phyloP scores from a whole-genome alignment of 441 rosid genomes.

The Aquilaria agallochum region DNA sequence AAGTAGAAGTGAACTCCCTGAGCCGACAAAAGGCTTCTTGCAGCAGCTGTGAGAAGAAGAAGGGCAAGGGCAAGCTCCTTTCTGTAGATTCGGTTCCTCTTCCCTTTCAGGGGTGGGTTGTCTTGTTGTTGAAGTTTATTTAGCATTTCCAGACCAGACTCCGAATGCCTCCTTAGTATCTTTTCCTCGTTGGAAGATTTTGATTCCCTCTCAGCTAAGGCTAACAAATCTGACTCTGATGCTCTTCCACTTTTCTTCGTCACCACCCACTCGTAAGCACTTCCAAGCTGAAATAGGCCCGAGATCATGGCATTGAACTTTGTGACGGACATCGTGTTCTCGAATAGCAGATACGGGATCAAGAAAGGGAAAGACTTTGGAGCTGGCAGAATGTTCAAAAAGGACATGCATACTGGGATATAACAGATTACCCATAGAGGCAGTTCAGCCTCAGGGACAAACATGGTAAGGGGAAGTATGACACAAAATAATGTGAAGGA shows the following conservation, averaged over 20 bases:
- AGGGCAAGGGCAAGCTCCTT: slow-evolving; percentile 87
- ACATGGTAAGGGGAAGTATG: slow-evolving; percentile 91
- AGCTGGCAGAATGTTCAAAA: slow-evolving; percentile 76
- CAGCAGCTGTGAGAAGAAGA: slow-evolving; percentile 81
- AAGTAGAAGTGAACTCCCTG: slow-evolving; percentile 95
- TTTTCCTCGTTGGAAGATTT: slow-evolving; percentile 46
- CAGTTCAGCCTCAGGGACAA: slow-evolving; percentile 83
- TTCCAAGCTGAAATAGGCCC: slow-evolving; percentile 91
- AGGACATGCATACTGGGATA: slow-evolving; percentile 73
- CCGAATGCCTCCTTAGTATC: slow-evolving; percentile 63
- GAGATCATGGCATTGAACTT: slow-evolving; percentile 97
- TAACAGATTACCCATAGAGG: slow-evolving; percentile 93
- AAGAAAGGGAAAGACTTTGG: slow-evolving; percentile 89
- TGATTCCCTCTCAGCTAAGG: slow-evolving; percentile 74
- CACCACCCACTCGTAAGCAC: slow-evolving; percentile 93
- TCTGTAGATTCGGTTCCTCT: slow-evolving; percentile 60
- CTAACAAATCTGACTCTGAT: slow-evolving; percentile 77
- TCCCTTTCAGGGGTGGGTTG: slow-evolving; percentile 21
- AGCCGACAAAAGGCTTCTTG: slow-evolving; percentile 75
- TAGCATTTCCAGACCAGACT: slow-evolving; percentile 66
- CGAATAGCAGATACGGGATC: slow-evolving; percentile 86
- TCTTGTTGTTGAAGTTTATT: slow-evolving; percentile 57
- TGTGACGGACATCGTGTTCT: slow-evolving; percentile 95
- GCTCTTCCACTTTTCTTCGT: slow-evolving; percentile 91
- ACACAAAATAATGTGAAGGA: slow-evolving; percentile 91